Conservation (phyloP, 140 eudicot species). For the Ambrosia hybrid region DNA sequence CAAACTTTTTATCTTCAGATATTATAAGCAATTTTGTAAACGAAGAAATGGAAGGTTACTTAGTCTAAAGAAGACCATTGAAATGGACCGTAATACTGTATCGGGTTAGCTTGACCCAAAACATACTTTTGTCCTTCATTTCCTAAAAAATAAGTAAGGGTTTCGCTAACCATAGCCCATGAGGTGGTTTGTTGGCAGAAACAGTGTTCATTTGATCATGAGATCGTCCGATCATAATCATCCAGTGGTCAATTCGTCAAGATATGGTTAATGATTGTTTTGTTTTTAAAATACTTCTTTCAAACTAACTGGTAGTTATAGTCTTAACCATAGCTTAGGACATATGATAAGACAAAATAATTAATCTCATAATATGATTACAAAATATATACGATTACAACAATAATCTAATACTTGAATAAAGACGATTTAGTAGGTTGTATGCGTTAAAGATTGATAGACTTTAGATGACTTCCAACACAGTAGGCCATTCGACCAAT, state of each 20-base stretch:
- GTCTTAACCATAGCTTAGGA: not conserved
- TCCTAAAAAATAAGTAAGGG: not conserved
- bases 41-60: not conserved
- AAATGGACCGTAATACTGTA: not conserved
- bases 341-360: not conserved
- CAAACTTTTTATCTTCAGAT: not conserved
- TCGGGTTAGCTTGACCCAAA: not conserved
- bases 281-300: not conserved
- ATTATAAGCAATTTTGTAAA: slow-evolving; percentile 4
- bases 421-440: not conserved
- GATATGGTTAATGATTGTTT: not conserved
- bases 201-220: too few species aligned
- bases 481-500: too few species aligned
- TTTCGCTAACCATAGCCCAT: not conserved
- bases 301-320: not conserved
- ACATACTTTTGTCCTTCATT: not conserved
- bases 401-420: not conserved
- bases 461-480: not conserved
- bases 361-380: not conserved
- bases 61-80: not conserved
- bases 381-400: not conserved
- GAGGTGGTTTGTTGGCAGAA: not conserved
- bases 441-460: slow-evolving; percentile 2
- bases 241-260: not conserved
- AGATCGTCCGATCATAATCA: too few species aligned